These are phyloP conservation scores for Tricholoma flavovirens DNA, from an alignment of 768 basidiomycete species.

Conservation along the genomic window DNA sequence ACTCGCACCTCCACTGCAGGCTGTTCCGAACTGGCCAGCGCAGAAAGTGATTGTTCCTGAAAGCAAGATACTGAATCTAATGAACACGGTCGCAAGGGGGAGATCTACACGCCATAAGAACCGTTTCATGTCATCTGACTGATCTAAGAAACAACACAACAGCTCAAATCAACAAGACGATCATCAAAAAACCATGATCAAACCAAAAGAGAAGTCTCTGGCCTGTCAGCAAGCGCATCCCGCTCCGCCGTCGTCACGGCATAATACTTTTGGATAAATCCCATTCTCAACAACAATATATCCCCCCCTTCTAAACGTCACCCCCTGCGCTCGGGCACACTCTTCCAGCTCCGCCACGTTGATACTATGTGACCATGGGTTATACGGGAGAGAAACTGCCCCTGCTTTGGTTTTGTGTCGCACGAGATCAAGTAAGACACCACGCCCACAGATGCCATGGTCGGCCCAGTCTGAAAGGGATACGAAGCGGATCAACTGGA, in stretches of 20 bases:
- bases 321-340: conserved; percentile 53
- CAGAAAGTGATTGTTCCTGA: conserved; percentile 71
- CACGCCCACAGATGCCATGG: conserved; percentile 66
- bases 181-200: neutral
- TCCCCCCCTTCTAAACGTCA: conserved; percentile 54
- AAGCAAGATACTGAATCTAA: neutral
- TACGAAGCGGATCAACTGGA: neutral
- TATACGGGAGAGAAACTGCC: conserved; percentile 41
- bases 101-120: conserved; percentile 55
- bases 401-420: conserved; percentile 39
- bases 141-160: conserved; percentile 40
- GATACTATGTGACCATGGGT: conserved; percentile 57
- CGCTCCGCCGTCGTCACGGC: conserved; percentile 36
- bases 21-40: conserved; percentile 63
- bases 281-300: conserved; percentile 54
- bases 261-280: conserved; percentile 57
- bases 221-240: conserved; percentile 33
- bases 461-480: conserved; percentile 53
- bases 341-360: conserved; percentile 50
- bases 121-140: conserved; percentile 63
- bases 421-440: conserved; percentile 62
- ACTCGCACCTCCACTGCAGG: conserved; percentile 53
- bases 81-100: neutral
- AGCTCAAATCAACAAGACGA: neutral
- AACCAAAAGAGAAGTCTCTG: conserved; percentile 36